phyloP scores from a whole-genome alignment of 495 filamentous ascomycete species.

The Penicillium egyptiacum region DNA sequence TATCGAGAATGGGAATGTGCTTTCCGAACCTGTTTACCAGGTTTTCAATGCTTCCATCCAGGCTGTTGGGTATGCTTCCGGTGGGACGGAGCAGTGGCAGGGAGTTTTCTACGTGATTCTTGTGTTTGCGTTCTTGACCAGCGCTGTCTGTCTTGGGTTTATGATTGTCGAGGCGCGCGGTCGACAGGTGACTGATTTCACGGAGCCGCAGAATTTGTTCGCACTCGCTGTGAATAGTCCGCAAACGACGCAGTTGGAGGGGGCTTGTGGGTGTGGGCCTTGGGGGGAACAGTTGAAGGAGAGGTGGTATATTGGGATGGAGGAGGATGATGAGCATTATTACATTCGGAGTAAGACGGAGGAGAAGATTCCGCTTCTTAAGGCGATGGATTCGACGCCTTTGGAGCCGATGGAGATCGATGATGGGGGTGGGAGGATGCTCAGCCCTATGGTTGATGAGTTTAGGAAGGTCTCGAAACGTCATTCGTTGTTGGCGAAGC shows the following conservation, averaged over 20 bases:
- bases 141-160: constrained; percentile 60
- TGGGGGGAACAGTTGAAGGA: constrained; percentile 52
- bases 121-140: constrained; percentile 59
- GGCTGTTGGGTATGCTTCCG: constrained; percentile 62
- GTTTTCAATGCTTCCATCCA: constrained; percentile 57
- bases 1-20: constrained; percentile 16
- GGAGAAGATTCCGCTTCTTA: constrained; percentile 11
- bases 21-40: constrained; percentile 44
- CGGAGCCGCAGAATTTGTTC: constrained; percentile 72
- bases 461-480: constrained; percentile 33
- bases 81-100: constrained; percentile 57
- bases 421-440: constrained; percentile 15
- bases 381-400: neutral
- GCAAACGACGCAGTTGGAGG: constrained; percentile 50
- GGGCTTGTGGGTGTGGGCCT: constrained; percentile 66
- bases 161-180: constrained; percentile 48
- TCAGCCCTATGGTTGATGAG: constrained; percentile 36
- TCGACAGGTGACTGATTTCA: constrained; percentile 69
- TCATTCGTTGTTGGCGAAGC: constrained; percentile 26
- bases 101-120: constrained; percentile 63
- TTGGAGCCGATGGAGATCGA: constrained; percentile 25
- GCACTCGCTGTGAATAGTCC: constrained; percentile 68
- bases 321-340: constrained; percentile 40
- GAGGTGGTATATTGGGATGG: constrained; percentile 57
- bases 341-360: constrained; percentile 39